Percentiles rank a stretch among this genome's conserved stretches.
phyloP scores from a whole-genome alignment of 2,329 filamentous ascomycete genomes.

The Dactylellina haptotyla region DNA sequence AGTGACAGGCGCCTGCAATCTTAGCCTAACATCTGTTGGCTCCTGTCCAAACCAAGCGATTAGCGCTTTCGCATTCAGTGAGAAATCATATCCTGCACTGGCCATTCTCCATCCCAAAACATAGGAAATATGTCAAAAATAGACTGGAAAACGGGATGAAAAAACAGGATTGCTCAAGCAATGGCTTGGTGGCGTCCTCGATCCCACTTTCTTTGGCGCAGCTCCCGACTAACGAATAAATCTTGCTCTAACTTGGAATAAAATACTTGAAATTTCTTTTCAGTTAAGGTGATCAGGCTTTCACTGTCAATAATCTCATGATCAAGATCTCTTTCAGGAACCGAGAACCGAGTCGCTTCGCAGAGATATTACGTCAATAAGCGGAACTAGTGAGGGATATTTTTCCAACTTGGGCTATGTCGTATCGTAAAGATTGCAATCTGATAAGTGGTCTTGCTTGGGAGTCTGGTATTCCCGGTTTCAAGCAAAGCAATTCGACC shows the following conservation, averaged over 20 bases:
- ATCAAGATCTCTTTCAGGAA: slow-evolving; percentile 10
- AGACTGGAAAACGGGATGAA: too few species aligned
- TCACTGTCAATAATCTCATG: not conserved
- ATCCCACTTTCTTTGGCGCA: too few species aligned
- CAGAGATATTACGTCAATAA: slow-evolving; percentile 41
- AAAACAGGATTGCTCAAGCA: too few species aligned
- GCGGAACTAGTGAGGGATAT: slow-evolving; percentile 51
- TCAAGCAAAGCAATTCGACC: slow-evolving; percentile 37
- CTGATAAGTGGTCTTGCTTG: slow-evolving; percentile 26
- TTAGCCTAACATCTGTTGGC: slow-evolving; percentile 12
- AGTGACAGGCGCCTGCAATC: slow-evolving; percentile 30
- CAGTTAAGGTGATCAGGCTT: not conserved
- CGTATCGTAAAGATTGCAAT: slow-evolving; percentile 26
- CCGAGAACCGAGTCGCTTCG: slow-evolving; percentile 28
- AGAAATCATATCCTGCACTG: not conserved
- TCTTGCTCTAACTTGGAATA: too few species aligned
- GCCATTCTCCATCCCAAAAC: too few species aligned
- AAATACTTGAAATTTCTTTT: too few species aligned
- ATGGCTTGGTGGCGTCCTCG: too few species aligned
- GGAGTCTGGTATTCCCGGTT: slow-evolving; percentile 37
- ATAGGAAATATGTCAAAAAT: too few species aligned
- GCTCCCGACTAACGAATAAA: too few species aligned
- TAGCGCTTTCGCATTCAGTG: not conserved
- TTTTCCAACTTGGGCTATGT: slow-evolving; percentile 10
- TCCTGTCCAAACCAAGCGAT: slow-evolving; percentile 26